These are phyloP conservation scores for Ophiostoma sp. DNA, from an alignment of 2,329 filamentous ascomycete species.

Conservation along the genomic window DNA sequence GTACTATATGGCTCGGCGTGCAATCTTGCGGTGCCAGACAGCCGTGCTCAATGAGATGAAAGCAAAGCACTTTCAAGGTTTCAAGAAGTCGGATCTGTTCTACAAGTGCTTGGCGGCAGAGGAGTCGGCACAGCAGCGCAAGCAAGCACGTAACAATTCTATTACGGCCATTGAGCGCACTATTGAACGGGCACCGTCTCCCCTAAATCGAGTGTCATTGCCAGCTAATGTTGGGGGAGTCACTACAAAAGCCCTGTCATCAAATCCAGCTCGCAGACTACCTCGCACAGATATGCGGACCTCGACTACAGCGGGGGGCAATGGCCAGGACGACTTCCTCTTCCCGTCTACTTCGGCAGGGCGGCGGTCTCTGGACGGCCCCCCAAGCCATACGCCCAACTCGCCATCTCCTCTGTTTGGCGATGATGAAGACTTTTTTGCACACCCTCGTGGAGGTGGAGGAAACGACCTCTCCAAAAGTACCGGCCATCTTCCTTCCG, in stretches of 20 bases:
- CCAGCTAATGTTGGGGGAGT: neutral
- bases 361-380: conserved; percentile 64
- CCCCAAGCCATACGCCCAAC: conserved; percentile 20
- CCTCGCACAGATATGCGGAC: neutral
- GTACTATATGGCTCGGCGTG: conserved; percentile 74
- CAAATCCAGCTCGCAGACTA: conserved; percentile 11
- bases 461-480: conserved; percentile 9
- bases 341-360: conserved; percentile 10
- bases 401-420: conserved; percentile 60
- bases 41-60: conserved; percentile 80
- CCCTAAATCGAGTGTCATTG: conserved; percentile 7
- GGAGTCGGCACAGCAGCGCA: conserved; percentile 46
- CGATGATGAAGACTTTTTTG: conserved; percentile 65
- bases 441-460: neutral
- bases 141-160: conserved; percentile 12
- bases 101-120: conserved; percentile 94
- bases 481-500: conserved; percentile 13
- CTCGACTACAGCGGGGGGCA: neutral
- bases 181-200: conserved; percentile 5
- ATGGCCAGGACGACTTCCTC: conserved; percentile 1
- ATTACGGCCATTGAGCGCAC: neutral
- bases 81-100: conserved; percentile 89
- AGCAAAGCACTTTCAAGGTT: conserved; percentile 70
- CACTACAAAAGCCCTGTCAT: conserved; percentile 4
- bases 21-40: conserved; percentile 77